Base-by-base conservation (phyloP, 2,329 filamentous ascomycete species). In the Cercospora sp. region DNA sequence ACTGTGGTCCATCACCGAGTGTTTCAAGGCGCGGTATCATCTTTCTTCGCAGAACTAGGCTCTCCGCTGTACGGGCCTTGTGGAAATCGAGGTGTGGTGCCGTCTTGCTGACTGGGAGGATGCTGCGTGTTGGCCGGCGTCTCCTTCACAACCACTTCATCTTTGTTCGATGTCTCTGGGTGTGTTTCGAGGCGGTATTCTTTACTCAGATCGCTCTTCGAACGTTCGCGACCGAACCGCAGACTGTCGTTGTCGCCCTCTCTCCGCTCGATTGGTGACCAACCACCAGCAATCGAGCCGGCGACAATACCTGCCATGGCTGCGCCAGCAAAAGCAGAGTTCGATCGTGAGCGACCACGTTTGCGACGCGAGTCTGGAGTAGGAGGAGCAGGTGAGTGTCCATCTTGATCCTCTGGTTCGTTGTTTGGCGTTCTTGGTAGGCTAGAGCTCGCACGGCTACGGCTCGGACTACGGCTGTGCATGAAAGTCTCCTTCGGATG, bases 291-390 rank as follows among this genome's bases (percentile, higher is more conserved):
- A 37, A 94, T 87, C 75, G 89, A 90, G 53, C 90, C 91, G 8
- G 91, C 91, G 61, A 94, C 88, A 67, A 94, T 90, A 69, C 91
- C 91, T n/a, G 91, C 90, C 91, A 93, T 93, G 69, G 93, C 91
- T 7, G 89, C 89, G 1, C 90, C 89, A 1, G 91, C 91, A 10
- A 94, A 84, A 1, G 90, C 90, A 30, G 90, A 93, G 76, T 87
- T 90, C 53, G 89, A 91, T 72, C 89, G 85, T 61, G 90, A 91
- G 62, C 90, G 87, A 65, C 84, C 86, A 61, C 90, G 80, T 83
- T 66, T 87, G 85, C 75, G 87, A 18, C 87, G 4, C 84, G 88
- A 61, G 83, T 90, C 74, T 77, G 85, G 76, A 72, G 85, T 78
- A 75, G 83, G 71, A 74, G 85, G 74, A 77, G 83, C 78, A 83